Conservation (phyloP, 306 rosid genomes). For the Rubus idaeus region DNA sequence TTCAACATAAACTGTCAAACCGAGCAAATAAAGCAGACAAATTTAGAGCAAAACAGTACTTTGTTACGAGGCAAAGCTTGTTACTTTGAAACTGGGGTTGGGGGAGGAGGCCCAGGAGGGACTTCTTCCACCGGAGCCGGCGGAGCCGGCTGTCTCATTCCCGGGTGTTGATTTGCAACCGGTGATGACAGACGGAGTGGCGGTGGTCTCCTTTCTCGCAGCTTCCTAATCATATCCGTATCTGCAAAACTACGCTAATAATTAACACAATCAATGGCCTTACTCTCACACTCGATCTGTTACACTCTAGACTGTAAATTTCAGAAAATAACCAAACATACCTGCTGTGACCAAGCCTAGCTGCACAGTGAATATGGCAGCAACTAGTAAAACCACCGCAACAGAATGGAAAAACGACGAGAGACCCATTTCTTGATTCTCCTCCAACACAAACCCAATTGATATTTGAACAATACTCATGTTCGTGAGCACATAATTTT, state of each 20-base stretch:
- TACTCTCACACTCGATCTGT: not conserved
- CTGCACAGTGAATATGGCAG: not conserved
- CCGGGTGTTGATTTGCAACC: slow-evolving; percentile 9
- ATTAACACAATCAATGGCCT: not conserved
- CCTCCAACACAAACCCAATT: not conserved
- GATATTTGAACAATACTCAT: too few species aligned
- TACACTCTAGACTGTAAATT: not conserved
- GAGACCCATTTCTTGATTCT: slow-evolving; percentile 2
- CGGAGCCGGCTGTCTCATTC: slow-evolving; percentile 10
- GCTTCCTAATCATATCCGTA: not conserved
- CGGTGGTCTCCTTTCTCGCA: slow-evolving; percentile 14
- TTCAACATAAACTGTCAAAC: not conserved
- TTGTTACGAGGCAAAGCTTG: not conserved
- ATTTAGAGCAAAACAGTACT: not conserved
- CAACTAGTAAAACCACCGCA: not conserved
- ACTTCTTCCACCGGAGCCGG: not conserved
- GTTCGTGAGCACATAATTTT: too few species aligned
- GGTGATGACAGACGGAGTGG: slow-evolving; percentile 4
- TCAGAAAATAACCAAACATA: not conserved
- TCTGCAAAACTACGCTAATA: slow-evolving; percentile 1
- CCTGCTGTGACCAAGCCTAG: not conserved
- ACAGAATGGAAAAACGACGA: not conserved
- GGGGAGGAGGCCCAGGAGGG: slow-evolving; percentile 15
- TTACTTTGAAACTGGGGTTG: slow-evolving; percentile 1
- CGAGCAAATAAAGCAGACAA: not conserved